phyloP scores from a whole-genome alignment of 1,284 basidiomycete species.

The Tilletia horrida region DNA sequence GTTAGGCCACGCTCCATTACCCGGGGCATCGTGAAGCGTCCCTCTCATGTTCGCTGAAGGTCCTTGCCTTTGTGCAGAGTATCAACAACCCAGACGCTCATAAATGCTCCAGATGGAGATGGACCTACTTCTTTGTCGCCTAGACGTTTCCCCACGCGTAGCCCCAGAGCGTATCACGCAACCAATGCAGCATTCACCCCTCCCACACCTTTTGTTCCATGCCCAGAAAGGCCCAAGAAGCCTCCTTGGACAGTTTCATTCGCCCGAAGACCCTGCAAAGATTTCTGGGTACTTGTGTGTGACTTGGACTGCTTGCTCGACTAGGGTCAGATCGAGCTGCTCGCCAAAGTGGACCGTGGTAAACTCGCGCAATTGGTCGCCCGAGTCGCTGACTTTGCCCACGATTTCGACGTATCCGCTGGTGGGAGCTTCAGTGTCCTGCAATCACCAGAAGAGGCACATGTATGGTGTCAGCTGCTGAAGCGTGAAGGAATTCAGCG shows the following conservation, averaged over 20 bases:
- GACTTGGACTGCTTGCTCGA: conserved; percentile 41
- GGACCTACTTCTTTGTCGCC: no score
- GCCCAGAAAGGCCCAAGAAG: not conserved
- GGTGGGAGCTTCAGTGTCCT: conserved; percentile 30
- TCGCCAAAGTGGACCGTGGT: conserved; percentile 22
- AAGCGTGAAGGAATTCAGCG: no score
- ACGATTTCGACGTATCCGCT: conserved; percentile 45
- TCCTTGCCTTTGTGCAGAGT: no score
- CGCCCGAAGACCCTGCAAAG: conserved; percentile 26
- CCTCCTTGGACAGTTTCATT: not conserved
- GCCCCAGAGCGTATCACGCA: no score
- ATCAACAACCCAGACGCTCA: no score
- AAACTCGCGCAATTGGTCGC: conserved; percentile 24
- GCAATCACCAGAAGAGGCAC: not conserved
- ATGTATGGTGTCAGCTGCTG: not conserved
- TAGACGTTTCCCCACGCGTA: no score
- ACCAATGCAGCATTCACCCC: no score
- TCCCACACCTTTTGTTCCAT: no score
- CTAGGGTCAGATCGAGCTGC: conserved; percentile 33
- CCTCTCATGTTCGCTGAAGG: no score
- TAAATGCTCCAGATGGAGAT: no score
- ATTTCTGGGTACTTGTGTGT: conserved; percentile 35
- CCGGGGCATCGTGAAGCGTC: not conserved
- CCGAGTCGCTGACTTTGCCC: conserved; percentile 47
- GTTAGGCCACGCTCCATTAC: not conserved